Conservation (phyloP, 805 yeast genomes). For the Candida multigemmis region DNA sequence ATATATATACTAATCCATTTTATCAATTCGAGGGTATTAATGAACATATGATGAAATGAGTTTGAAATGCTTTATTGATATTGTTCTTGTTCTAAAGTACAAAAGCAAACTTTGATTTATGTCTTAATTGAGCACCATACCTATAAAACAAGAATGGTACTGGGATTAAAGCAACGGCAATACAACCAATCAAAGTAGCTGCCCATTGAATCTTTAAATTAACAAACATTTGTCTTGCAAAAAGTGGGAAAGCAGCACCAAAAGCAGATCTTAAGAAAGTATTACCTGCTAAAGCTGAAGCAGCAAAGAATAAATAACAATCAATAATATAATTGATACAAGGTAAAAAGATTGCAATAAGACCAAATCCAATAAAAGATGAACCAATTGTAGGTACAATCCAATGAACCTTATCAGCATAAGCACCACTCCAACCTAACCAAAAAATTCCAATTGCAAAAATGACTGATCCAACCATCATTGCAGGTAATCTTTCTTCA, state of each 20-base stretch:
- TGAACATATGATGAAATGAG: too few relatives aligned
- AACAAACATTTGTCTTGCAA: constrained; percentile 43
- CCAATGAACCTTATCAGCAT: constrained; percentile 68
- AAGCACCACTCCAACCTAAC: constrained; percentile 85
- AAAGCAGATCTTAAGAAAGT: constrained; percentile 50
- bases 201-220: constrained; percentile 48
- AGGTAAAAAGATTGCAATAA: constrained; percentile 50
- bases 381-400: constrained; percentile 50
- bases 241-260: constrained; percentile 56
- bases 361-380: constrained; percentile 32
- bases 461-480: constrained; percentile 61
- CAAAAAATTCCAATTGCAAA: constrained; percentile 78
- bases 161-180: constrained; percentile 44
- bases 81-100: constrained; percentile 1
- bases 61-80: too few relatives aligned
- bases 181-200: constrained; percentile 41
- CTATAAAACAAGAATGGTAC: constrained; percentile 46
- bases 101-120: too few relatives aligned
- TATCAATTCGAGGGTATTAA: too few relatives aligned
- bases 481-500: constrained; percentile 71
- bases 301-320: constrained; percentile 48
- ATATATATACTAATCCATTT: too few relatives aligned
- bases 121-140: constrained; percentile 35
- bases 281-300: constrained; percentile 58
- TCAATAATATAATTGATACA: constrained; percentile 54